Base-by-base conservation (phyloP, 75 land plant genomes). In the Gnetum montanum region DNA sequence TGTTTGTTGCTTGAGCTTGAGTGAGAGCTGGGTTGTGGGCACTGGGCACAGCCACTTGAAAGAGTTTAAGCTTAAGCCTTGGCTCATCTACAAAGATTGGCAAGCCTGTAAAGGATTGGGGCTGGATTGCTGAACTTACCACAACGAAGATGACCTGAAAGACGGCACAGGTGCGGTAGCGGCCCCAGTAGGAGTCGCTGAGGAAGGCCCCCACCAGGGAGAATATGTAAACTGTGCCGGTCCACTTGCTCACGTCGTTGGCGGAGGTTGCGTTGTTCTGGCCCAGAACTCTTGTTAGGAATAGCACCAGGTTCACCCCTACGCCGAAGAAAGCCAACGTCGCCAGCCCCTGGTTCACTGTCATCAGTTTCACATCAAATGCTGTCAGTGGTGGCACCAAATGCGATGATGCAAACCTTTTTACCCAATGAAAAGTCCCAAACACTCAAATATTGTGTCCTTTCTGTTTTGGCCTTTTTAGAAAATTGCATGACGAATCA, bases 131-230 rank as follows among this genome's bases (percentile, higher is more conserved):
- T 15, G 3, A 16, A 70, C 75, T 76, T 46, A 81, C 84, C 58
- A 69, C 27, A 1, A 71, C 44, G 30, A 65, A 73, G 34, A 77
- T 59, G 57, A 54, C 68, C 50, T 76, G 78, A 66, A 84, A 87
- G 8, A 84, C 46, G 38, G 80, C 73, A 64, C 89, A 80, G 25
- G 92, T 80, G 67, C 71, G 58, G 46, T 72, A 80, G 62, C 88
- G 73, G 20, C 92, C 92, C 54, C 74, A 68, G 62, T 82, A 87
- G 6, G 88, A 69, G 26, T 87, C 92, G 55, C 90, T 82, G 7
- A 83, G 58, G 57, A 84, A 87, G 6, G 88, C 88, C 43, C 92
- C 92, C 0, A 87, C 56, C n/a, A 87, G 70, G 6, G 92, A 80
- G 54, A 79, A 76, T 24, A 84, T 41, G 58, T 77, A 80, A 25